Conservation (phyloP, 2,329 filamentous ascomycete species). For the Microdochium bolleyi region DNA sequence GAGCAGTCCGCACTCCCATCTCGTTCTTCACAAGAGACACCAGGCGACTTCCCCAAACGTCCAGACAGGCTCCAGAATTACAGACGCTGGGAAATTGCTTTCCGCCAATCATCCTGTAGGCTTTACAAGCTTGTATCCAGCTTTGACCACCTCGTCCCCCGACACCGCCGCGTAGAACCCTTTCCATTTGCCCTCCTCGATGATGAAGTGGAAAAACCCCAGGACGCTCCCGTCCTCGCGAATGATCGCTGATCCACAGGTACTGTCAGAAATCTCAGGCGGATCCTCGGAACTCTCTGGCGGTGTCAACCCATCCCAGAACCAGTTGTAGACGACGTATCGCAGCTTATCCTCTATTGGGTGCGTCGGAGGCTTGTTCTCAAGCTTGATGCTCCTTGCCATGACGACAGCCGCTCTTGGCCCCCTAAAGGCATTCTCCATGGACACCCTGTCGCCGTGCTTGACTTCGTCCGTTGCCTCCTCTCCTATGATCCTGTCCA, state of each 20-base stretch:
- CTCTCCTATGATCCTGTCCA: not conserved
- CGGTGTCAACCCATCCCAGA: not conserved
- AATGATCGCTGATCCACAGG: not conserved
- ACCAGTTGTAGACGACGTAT: not conserved
- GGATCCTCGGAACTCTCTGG: not conserved
- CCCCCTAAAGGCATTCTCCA: not conserved
- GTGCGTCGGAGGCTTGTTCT: not conserved
- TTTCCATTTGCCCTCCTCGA: not conserved
- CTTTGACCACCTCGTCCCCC: not conserved
- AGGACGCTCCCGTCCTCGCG: not conserved
- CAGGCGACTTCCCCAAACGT: no score
- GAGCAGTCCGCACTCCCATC: no score
- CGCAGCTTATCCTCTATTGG: not conserved
- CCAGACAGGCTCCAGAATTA: no score
- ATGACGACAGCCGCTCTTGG: not conserved
- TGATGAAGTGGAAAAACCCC: not conserved
- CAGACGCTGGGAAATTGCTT: no score
- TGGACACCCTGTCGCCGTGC: not conserved
- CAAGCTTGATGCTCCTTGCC: not conserved
- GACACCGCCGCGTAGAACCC: not conserved
- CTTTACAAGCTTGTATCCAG: not conserved
- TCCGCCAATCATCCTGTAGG: not conserved
- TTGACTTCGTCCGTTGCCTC: not conserved
- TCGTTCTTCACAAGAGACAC: no score
- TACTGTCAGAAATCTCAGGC: not conserved